Evolutionary conservation across 495 filamentous ascomycete species (phyloP), one percentile per base, ranked within the genome.

Genomic region (Astrocystis sublimbata): DNA sequence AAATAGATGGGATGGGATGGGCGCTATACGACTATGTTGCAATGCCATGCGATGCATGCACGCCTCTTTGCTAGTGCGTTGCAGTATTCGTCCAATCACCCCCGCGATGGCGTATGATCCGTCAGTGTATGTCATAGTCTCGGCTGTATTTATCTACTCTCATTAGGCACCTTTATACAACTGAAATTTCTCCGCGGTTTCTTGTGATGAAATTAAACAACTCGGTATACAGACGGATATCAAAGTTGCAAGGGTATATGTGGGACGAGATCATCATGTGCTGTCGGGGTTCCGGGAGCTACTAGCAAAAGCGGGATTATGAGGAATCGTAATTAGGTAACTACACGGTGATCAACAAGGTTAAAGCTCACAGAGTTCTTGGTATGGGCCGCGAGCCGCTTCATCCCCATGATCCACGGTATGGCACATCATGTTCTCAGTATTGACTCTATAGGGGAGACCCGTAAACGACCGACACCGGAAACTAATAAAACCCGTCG

Each of bases 141-240:
- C n/a, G n/a, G n/a, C n/a, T n/a, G n/a, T n/a, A n/a, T n/a, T n/a
- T n/a, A n/a, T n/a, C 23, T 38, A 31, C 2, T 56, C n/a, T 19
- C 9, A 31, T n/a, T 38, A 9, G 3, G 15, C 15, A 12, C 30
- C 13, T 1, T 43, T 3, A 33, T 57, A 19, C 13, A 56, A 28
- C 2, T 57, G 17, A 31, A 7, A 10, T 28, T 21, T 45, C 54
- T 57, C 54, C 54, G 24, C 54, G 54, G 54, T 3, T 13, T 57
- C 17, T 45, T 38, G n/a, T 23, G 31, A 28, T 57, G 26, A 35
- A 43, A 3, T 8, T 28, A 50, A n/a, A 31, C 28, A 50, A 50
- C 24, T 49, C 3, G n/a, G 4, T 19, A 24, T n/a, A n/a, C n/a
- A n/a, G n/a, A n/a, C n/a, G n/a, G n/a, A 41, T 40, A 26, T 23